A percentile compares a stretch with the other conserved stretches of the same genome.
phyloP scores from a whole-genome alignment of 1,139 yeast species.

The Saccharomyces hybrid region DNA sequence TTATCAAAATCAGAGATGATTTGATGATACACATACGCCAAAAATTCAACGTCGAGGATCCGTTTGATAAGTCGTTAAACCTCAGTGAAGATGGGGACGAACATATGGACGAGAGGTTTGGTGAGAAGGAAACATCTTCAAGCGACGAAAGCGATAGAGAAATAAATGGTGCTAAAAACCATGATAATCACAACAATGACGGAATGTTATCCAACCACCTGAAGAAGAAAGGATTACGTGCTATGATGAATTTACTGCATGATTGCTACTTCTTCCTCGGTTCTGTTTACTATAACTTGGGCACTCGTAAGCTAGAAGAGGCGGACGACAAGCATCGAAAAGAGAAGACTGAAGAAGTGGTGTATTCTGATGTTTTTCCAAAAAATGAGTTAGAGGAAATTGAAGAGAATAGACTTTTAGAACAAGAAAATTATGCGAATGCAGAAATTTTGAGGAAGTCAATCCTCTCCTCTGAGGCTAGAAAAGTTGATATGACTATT shows the following conservation, averaged over 20 bases:
- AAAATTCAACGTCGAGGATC: constrained; percentile 15
- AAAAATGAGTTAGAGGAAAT: constrained; percentile 17
- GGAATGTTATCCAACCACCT: constrained; percentile 13
- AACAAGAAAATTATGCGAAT: constrained; percentile 43
- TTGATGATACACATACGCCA: constrained; percentile 22
- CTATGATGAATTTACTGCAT: constrained; percentile 48
- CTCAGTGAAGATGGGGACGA: constrained; percentile 18
- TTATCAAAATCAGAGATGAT: constrained; percentile 24
- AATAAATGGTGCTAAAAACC: neutral
- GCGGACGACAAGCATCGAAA: constrained; percentile 20
- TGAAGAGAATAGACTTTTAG: constrained; percentile 32
- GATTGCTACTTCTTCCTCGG: constrained; percentile 73
- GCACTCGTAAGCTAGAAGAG: constrained; percentile 25
- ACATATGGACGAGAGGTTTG: constrained; percentile 11
- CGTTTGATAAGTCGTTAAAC: constrained; percentile 8
- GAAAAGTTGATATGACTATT: constrained; percentile 23
- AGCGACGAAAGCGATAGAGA: neutral
- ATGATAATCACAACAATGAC: constrained; percentile 11
- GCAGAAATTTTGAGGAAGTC: constrained; percentile 62
- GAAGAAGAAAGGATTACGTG: constrained; percentile 16
- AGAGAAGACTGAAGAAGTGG: neutral
- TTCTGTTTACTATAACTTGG: constrained; percentile 53
- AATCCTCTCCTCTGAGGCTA: constrained; percentile 20
- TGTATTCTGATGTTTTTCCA: constrained; percentile 13
- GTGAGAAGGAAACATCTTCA: constrained; percentile 16